phyloP scores from a whole-genome alignment of 2,329 filamentous ascomycete species.

The Hypomyces rosellus region DNA sequence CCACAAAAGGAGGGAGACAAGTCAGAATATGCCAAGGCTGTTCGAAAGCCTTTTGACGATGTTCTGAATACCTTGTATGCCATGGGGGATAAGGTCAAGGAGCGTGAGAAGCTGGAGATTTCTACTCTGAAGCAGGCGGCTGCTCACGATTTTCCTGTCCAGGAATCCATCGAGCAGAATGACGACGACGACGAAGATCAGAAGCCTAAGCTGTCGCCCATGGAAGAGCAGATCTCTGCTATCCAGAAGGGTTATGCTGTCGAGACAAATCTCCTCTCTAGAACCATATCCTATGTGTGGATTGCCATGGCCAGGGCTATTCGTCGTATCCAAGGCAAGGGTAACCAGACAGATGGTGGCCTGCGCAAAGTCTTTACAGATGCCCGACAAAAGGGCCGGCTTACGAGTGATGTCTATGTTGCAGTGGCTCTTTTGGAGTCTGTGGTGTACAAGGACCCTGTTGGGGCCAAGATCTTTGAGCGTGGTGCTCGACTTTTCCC shows the following conservation, averaged over 20 bases:
- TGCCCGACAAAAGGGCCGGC: slow-evolving; percentile 75
- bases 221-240: slow-evolving; percentile 57
- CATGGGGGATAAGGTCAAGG: slow-evolving; percentile 67
- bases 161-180: slow-evolving; percentile 36
- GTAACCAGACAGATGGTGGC: slow-evolving; percentile 59
- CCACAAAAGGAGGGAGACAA: slow-evolving; percentile 72
- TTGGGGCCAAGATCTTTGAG: slow-evolving; percentile 93
- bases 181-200: slow-evolving; percentile 42
- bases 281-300: slow-evolving; percentile 88
- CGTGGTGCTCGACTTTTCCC: slow-evolving; percentile 89
- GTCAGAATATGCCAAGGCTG: slow-evolving; percentile 67
- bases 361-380: slow-evolving; percentile 86
- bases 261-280: slow-evolving; percentile 70
- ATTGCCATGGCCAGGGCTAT: slow-evolving; percentile 91
- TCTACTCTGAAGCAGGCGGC: slow-evolving; percentile 50
- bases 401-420: slow-evolving; percentile 93
- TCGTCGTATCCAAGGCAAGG: slow-evolving; percentile 86
- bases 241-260: slow-evolving; percentile 62
- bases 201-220: slow-evolving; percentile 44
- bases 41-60: slow-evolving; percentile 77
- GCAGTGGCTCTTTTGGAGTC: slow-evolving; percentile 90
- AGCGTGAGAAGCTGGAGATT: slow-evolving; percentile 53
- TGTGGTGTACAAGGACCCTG: slow-evolving; percentile 89
- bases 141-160: slow-evolving; percentile 29
- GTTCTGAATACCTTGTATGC: slow-evolving; percentile 84